Evolutionary conservation across 2,329 filamentous ascomycete species (phyloP).

Genomic region (Dactylellina parvicollis): DNA sequence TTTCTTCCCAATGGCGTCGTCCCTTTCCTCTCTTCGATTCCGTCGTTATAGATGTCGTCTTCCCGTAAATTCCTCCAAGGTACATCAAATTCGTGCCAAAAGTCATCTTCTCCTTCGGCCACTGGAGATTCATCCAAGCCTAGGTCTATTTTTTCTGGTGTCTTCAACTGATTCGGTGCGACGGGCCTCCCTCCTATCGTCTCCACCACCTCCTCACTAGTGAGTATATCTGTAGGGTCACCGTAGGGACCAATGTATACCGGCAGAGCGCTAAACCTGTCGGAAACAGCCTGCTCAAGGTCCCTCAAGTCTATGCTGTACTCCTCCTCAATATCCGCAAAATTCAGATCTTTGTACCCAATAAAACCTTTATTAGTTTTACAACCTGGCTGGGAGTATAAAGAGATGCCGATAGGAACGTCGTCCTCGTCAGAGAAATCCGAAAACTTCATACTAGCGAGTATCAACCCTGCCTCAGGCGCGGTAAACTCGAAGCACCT

Average conservation of each 20-base stretch:
- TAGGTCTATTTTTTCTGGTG: neutral
- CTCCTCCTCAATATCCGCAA: neutral
- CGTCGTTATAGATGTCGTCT: neutral
- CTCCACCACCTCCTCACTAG: conserved; percentile 10
- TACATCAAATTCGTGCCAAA: conserved; percentile 6
- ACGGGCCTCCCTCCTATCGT: conserved; percentile 9
- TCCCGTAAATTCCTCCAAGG: conserved; percentile 6
- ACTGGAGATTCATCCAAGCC: conserved; percentile 6
- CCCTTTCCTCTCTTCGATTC: conserved; percentile 13
- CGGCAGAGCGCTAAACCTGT: conserved; percentile 29
- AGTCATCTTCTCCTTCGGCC: neutral
- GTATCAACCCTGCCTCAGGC: conserved; percentile 7
- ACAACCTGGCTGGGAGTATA: conserved; percentile 22
- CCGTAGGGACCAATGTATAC: neutral
- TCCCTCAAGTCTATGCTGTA: neutral
- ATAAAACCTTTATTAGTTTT: conserved; percentile 10
- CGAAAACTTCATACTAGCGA: conserved; percentile 7
- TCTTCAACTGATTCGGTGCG: neutral
- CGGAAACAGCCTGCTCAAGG: neutral
- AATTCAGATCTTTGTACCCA: conserved; percentile 10
- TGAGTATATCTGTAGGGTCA: conserved; percentile 1
- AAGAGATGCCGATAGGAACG: conserved; percentile 7
- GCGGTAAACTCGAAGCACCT: conserved; percentile 30
- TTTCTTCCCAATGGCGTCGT: neutral
- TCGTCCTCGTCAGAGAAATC: conserved; percentile 13